Base-by-base conservation (phyloP, 108 stramenopile genomes). In the Nitzschia inconspicua region DNA sequence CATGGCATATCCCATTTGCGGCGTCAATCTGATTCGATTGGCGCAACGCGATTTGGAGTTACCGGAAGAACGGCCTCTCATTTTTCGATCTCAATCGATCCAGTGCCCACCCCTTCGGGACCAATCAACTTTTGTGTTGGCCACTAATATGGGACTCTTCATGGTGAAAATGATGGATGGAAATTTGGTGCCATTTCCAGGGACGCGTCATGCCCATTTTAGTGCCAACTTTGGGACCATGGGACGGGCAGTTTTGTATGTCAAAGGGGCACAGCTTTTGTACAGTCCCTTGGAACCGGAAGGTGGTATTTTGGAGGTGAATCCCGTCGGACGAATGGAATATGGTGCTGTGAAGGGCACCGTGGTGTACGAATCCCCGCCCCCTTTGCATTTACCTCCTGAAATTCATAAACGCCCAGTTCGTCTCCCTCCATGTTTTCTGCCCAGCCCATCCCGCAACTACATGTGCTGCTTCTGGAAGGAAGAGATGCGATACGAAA, bases 391-490 rank as follows among this genome's bases (percentile, higher is more conserved):
- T 62, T 44, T 77, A 30, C 74, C 83, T 16, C 37, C 37, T 20
- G 82, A 76, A 41, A 48, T 66, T 25, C 70, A 67, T 27, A 70
- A 76, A 46, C 55, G 75, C 10, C 55, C 69, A 1, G 61, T 84
- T 25, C 74, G 77, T 19, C 48, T 69, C 3, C 73, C 81, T 9
- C 84, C 91, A 5, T 18, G 67, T 9, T 84, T 91, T 23, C 63
- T 79, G 49, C 68, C 78, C n/a, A 72, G 71, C 42, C 91, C 91
- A 26, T 86, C 85, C 27, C 77, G 87, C 5, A 71, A 67, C 16
- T 92, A 72, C 48, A 35, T 88, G 2, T 85, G 85, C 47, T 60
- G 85, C 14, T 81, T 79, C 50, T 89, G 85, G 85, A 70, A 68
- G 22, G 65, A 57, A 25, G 84, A 92, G 23, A 75, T 72, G 47